These are phyloP conservation scores for Geotrichum citri-aurantii DNA, from an alignment of 1,139 yeast species.

Conservation along the genomic window DNA sequence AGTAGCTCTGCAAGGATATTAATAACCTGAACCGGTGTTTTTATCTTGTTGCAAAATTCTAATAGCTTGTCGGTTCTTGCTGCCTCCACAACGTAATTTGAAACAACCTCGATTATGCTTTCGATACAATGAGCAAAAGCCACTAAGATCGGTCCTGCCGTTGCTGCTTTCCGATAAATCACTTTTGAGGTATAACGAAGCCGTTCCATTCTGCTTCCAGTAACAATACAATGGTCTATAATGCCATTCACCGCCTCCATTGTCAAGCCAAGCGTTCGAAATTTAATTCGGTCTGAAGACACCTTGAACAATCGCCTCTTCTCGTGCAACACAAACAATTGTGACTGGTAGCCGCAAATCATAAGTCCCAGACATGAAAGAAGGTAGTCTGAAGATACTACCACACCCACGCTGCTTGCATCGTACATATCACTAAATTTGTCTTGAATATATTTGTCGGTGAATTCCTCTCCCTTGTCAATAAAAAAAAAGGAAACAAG, in stretches of 20 bases:
- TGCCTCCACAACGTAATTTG: conserved; percentile 19
- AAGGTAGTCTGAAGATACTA: conserved; percentile 6
- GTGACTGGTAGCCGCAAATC: conserved; percentile 16
- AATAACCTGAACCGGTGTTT: conserved; percentile 22
- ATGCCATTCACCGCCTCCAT: conserved; percentile 19
- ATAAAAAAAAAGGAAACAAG: conserved; percentile 7
- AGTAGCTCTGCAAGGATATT: conserved; percentile 28
- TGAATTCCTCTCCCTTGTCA: conserved; percentile 12
- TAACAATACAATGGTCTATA: conserved; percentile 21
- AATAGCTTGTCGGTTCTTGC: conserved; percentile 8
- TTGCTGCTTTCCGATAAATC: conserved; percentile 17
- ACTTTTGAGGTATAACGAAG: conserved; percentile 25
- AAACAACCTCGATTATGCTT: conserved; percentile 19
- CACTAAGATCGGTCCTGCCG: conserved; percentile 25
- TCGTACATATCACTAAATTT: conserved; percentile 5
- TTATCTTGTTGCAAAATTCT: conserved; percentile 21
- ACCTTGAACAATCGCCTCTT: conserved; percentile 9
- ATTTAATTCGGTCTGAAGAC: conserved; percentile 1
- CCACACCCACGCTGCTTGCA: conserved; percentile 3
- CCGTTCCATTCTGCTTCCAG: conserved; percentile 30
- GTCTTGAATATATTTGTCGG: conserved; percentile 12
- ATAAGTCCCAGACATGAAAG: conserved; percentile 10
- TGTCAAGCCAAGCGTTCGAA: conserved; percentile 24
- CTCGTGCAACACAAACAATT: conserved; percentile 11
- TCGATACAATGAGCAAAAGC: conserved; percentile 31